Conservation (phyloP, 2,329 filamentous ascomycete species). For the Alternaria sp. region DNA sequence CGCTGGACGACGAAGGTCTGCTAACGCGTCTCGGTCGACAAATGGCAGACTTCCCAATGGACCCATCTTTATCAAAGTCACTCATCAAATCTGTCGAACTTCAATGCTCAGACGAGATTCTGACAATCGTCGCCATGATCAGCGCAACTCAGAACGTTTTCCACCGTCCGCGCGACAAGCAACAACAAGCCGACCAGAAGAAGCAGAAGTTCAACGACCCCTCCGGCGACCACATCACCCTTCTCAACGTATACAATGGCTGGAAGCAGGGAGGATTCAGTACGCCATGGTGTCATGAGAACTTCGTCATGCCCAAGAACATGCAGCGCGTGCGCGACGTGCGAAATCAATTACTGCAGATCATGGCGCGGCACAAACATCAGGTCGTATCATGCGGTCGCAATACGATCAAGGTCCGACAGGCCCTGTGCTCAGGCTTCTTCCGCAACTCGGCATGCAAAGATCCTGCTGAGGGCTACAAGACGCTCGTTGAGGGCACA, state of each 20-base stretch:
- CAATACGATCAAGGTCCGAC: conserved; percentile 84
- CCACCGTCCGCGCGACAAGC: conserved; percentile 97
- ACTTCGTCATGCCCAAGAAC: conserved; percentile 91
- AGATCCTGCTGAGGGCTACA: conserved; percentile 95
- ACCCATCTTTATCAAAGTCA: conserved; percentile 88
- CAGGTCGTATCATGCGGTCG: conserved; percentile 83
- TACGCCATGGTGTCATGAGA: conserved; percentile 94
- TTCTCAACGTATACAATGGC: conserved; percentile 96
- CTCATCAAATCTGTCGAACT: conserved; percentile 88
- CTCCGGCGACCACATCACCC: conserved; percentile 89
- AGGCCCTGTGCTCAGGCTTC: conserved; percentile 90
- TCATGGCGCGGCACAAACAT: conserved; percentile 92
- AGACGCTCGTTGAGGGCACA: conserved; percentile 94
- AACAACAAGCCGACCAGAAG: conserved; percentile 94
- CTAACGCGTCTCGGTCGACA: conserved; percentile 90
- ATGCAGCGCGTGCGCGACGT: conserved; percentile 93
- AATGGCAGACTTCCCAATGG: conserved; percentile 99
- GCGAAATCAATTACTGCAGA: conserved; percentile 86
- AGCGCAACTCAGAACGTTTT: conserved; percentile 82
- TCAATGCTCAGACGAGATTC: conserved; percentile 89
- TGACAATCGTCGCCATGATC: conserved; percentile 80
- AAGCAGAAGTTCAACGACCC: conserved; percentile 98
- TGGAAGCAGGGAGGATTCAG: conserved; percentile 88
- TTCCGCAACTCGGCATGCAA: conserved; percentile 96
- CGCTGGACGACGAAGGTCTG: conserved; percentile 93